Percentiles rank a stretch among this genome's conserved stretches.
phyloP scores from a whole-genome alignment of 2,329 filamentous ascomycete species.

The Diplodia scrobiculata region DNA sequence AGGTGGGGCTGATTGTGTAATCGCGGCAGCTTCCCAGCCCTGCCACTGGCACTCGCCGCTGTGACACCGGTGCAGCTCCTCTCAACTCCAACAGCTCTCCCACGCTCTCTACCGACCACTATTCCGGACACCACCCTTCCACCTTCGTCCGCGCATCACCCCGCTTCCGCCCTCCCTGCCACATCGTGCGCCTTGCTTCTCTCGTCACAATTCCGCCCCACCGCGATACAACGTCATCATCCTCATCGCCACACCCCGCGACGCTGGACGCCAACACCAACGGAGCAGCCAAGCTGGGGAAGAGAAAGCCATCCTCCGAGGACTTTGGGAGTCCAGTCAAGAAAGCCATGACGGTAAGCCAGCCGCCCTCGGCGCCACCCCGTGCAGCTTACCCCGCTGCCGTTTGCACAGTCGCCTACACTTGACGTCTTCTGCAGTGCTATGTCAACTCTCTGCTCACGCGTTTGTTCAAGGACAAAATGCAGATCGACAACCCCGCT shows the following conservation, averaged over 20 bases:
- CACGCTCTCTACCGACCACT: slow-evolving; percentile 20
- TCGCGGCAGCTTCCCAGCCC: slow-evolving; percentile 27
- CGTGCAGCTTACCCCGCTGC: slow-evolving; percentile 15
- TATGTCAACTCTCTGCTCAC: slow-evolving; percentile 13
- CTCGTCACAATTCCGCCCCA: slow-evolving; percentile 28
- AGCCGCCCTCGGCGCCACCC: background rate
- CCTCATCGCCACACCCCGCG: slow-evolving; percentile 27
- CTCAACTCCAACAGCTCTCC: slow-evolving; percentile 1
- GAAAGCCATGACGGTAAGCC: slow-evolving; percentile 48
- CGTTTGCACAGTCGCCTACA: slow-evolving; percentile 3
- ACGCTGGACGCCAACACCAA: slow-evolving; percentile 25
- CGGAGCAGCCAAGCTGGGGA: slow-evolving; percentile 45
- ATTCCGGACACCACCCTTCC: slow-evolving; percentile 7
- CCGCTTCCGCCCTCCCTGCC: background rate
- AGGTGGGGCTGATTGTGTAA: slow-evolving; percentile 26
- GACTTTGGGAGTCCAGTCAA: slow-evolving; percentile 46
- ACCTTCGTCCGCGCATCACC: slow-evolving; percentile 1
- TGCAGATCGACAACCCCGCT: slow-evolving; percentile 63
- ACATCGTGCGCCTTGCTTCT: background rate
- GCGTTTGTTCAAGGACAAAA: slow-evolving; percentile 53
- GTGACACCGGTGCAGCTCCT: slow-evolving; percentile 13
- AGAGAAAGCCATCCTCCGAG: slow-evolving; percentile 45
- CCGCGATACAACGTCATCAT: slow-evolving; percentile 28
- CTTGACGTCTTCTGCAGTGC: background rate
- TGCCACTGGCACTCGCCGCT: background rate